Conservation (phyloP, 441 rosid species). For the Eruca vesicaria region DNA sequence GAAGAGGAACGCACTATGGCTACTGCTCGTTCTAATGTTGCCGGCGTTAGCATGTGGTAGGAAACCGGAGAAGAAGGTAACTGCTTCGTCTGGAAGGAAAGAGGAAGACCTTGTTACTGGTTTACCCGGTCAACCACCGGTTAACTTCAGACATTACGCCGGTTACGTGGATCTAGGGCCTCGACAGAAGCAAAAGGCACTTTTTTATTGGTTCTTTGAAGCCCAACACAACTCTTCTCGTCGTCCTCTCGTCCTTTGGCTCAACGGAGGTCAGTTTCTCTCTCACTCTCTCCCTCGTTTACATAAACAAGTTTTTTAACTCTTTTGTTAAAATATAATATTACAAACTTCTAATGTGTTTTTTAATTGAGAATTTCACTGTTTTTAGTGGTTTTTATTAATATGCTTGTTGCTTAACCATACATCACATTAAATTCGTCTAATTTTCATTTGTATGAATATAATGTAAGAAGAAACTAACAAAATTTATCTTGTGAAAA, state of each 20-base stretch:
- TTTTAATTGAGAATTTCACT: background rate
- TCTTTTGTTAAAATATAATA: background rate
- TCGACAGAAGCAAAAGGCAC: constrained; percentile 37
- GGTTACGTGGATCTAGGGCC: constrained; percentile 51
- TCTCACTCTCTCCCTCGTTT: constrained; percentile 1
- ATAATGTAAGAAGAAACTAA: too few relatives aligned
- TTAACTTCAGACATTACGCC: constrained; percentile 48
- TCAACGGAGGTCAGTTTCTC: constrained; percentile 54
- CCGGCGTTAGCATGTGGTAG: constrained; percentile 29
- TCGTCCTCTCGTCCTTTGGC: constrained; percentile 67
- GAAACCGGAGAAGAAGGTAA: constrained; percentile 25
- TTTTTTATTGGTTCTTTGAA: constrained; percentile 66
- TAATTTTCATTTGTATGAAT: background rate
- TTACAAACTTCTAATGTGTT: background rate
- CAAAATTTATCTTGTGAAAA: too few relatives aligned
- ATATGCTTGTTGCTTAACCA: background rate
- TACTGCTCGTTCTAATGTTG: constrained; percentile 25
- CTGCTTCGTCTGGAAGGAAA: constrained; percentile 12
- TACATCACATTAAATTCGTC: background rate
- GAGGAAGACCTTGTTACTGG: constrained; percentile 46
- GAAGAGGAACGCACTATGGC: constrained; percentile 32
- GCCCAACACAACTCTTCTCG: constrained; percentile 38
- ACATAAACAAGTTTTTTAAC: background rate
- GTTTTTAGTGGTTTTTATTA: background rate
- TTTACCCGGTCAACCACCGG: constrained; percentile 60